Evolutionary conservation across 805 yeast species (phyloP).

Genomic region (Teunomyces stri): DNA sequence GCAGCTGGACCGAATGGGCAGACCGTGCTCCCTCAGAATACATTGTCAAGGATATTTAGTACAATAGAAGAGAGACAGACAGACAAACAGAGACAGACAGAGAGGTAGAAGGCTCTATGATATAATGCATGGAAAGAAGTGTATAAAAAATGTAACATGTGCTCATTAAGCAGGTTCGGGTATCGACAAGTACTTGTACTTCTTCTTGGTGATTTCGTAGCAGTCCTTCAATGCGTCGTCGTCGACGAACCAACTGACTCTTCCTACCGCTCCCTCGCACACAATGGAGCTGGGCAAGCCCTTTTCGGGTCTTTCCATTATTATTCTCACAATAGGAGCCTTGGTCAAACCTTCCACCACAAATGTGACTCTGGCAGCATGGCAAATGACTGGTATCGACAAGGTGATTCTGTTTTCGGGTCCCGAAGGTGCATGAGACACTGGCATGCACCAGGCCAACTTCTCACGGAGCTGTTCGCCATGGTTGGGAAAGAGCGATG

Average conservation of each 20-base stretch:
- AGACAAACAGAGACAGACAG: too few species aligned
- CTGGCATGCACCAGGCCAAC: constrained; percentile 94
- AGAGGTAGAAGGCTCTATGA: background rate
- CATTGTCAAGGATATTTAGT: constrained; percentile 39
- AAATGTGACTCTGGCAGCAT: constrained; percentile 86
- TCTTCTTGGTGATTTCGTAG: constrained; percentile 63
- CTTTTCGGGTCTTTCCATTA: constrained; percentile 96
- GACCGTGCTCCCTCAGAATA: constrained; percentile 60
- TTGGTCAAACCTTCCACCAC: constrained; percentile 96
- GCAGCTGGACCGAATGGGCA: constrained; percentile 88
- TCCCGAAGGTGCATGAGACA: constrained; percentile 86
- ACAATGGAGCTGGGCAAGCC: constrained; percentile 92
- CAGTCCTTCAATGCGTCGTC: constrained; percentile 86
- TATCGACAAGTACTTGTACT: constrained; percentile 56
- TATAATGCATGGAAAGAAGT: background rate
- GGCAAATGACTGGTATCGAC: constrained; percentile 92
- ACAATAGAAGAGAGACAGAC: background rate
- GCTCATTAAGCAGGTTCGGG: constrained; percentile 9
- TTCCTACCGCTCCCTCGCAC: constrained; percentile 95
- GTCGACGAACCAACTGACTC: constrained; percentile 96
- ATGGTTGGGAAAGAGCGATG: constrained; percentile 92
- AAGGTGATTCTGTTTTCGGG: constrained; percentile 84
- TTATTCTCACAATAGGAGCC: constrained; percentile 86
- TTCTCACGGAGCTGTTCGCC: constrained; percentile 80
- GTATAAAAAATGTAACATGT: too few species aligned